Percentiles rank a stretch among this genome's conserved stretches.
These are phyloP conservation scores for Aspergillus coremiiformis DNA, from an alignment of 495 filamentous ascomycete genomes.

Conservation along the genomic window DNA sequence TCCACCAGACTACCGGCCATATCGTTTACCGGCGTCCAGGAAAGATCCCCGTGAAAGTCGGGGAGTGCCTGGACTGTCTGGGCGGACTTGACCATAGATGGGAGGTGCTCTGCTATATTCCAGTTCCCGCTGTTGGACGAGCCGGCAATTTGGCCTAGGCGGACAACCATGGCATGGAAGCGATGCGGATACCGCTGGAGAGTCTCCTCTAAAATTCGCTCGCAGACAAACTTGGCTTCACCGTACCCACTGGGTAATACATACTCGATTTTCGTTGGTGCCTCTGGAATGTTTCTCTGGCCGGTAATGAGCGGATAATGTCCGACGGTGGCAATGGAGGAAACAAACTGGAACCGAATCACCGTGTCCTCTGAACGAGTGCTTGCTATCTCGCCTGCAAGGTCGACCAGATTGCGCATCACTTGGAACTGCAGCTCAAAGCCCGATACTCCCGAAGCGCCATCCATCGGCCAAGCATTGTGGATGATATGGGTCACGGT, in stretches of 20 bases:
- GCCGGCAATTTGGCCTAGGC: slow-evolving; percentile 46
- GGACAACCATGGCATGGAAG: slow-evolving; percentile 38
- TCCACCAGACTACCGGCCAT: slow-evolving; percentile 35
- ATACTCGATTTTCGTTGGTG: slow-evolving; percentile 19
- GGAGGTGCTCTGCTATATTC: slow-evolving; percentile 44
- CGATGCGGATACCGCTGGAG: slow-evolving; percentile 34
- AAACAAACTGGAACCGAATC: slow-evolving; percentile 46
- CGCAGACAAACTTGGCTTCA: slow-evolving; percentile 46
- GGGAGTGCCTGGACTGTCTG: slow-evolving; percentile 41
- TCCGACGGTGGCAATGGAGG: slow-evolving; percentile 47
- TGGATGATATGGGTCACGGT: slow-evolving; percentile 50
- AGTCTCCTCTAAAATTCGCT: slow-evolving; percentile 43
- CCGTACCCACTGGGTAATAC: slow-evolving; percentile 42
- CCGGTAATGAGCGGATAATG: slow-evolving; percentile 26
- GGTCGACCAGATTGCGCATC: slow-evolving; percentile 40
- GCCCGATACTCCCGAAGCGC: slow-evolving; percentile 29
- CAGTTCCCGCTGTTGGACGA: slow-evolving; percentile 43
- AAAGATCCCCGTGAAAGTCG: slow-evolving; percentile 32
- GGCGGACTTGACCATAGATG: slow-evolving; percentile 45
- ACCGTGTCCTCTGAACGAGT: slow-evolving; percentile 14
- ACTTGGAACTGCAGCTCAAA: slow-evolving; percentile 45
- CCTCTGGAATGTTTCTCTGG: slow-evolving; percentile 22
- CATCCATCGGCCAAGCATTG: slow-evolving; percentile 54
- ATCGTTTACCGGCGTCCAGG: slow-evolving; percentile 45
- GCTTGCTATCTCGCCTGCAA: slow-evolving; percentile 30